Conservation (phyloP, 2,329 filamentous ascomycete genomes). For the Fusarium newnesense region DNA sequence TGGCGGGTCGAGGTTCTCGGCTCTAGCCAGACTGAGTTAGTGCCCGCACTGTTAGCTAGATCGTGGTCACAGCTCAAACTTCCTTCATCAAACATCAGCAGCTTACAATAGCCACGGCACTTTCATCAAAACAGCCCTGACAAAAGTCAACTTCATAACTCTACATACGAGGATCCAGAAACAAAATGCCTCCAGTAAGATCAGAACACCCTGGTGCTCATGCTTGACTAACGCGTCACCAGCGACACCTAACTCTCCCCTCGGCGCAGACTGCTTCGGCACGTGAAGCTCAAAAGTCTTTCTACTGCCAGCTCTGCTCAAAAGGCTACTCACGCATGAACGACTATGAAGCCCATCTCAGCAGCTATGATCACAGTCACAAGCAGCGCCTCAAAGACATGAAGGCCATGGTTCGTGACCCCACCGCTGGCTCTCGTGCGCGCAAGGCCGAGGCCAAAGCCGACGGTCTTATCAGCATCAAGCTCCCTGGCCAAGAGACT, state of each 20-base stretch:
- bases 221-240: constrained; percentile 23
- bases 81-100: constrained; percentile 10
- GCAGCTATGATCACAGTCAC: constrained; percentile 95
- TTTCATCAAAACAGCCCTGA: background rate
- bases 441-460: constrained; percentile 77
- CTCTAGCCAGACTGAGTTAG: constrained; percentile 2
- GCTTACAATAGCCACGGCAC: background rate
- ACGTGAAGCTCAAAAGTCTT: constrained; percentile 80
- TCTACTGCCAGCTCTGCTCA: constrained; percentile 87
- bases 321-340: constrained; percentile 97
- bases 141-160: background rate
- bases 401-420: constrained; percentile 83
- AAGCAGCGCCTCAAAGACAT: constrained; percentile 90
- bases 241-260: constrained; percentile 68
- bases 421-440: constrained; percentile 71
- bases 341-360: constrained; percentile 94
- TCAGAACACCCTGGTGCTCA: constrained; percentile 52
- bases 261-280: constrained; percentile 71
- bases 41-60: constrained; percentile 1
- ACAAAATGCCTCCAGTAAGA: constrained; percentile 66
- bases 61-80: constrained; percentile 15
- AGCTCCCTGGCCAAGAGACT: constrained; percentile 57
- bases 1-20: background rate
- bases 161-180: fast-evolving
- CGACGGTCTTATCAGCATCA: constrained; percentile 75